These are phyloP conservation scores for Heracleum sosnowskyi DNA, from an alignment of 129 eudicot species.

Conservation along the genomic window DNA sequence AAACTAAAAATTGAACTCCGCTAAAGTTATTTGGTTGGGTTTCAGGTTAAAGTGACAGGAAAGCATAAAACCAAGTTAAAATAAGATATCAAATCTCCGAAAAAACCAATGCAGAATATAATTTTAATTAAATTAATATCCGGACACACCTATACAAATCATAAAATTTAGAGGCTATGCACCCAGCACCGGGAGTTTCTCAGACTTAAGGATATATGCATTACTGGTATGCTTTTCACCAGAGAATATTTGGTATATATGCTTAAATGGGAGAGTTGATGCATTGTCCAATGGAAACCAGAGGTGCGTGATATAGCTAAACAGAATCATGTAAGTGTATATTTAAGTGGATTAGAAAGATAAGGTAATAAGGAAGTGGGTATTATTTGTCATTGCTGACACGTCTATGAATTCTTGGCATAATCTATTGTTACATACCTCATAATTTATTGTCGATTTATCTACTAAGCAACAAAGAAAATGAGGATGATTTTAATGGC, in stretches of 20 bases:
- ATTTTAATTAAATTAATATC: no score
- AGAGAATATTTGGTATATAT: conserved; percentile 41
- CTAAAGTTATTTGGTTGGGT: no score
- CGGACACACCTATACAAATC: no score
- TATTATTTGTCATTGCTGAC: not conserved
- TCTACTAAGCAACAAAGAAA: conserved; percentile 78
- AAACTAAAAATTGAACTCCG: no score
- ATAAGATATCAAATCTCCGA: no score
- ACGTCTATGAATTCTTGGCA: not conserved
- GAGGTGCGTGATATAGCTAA: conserved; percentile 55
- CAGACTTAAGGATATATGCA: no score
- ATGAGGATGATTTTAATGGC: conserved; percentile 60
- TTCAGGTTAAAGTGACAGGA: no score
- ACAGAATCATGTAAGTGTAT: not conserved
- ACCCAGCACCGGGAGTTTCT: no score
- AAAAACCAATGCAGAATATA: no score
- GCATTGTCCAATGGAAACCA: conserved; percentile 82
- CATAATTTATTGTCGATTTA: conserved; percentile 55
- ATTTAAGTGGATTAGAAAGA: not conserved
- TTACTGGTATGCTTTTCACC: conserved; percentile 40
- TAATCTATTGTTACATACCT: conserved; percentile 24
- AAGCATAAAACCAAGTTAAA: no score
- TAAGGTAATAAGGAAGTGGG: not conserved
- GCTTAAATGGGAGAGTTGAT: conserved; percentile 67
- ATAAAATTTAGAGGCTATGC: no score